These are phyloP conservation scores for Xylariaceae sp. DNA, from an alignment of 2,329 filamentous ascomycete genomes.

Conservation along the genomic window DNA sequence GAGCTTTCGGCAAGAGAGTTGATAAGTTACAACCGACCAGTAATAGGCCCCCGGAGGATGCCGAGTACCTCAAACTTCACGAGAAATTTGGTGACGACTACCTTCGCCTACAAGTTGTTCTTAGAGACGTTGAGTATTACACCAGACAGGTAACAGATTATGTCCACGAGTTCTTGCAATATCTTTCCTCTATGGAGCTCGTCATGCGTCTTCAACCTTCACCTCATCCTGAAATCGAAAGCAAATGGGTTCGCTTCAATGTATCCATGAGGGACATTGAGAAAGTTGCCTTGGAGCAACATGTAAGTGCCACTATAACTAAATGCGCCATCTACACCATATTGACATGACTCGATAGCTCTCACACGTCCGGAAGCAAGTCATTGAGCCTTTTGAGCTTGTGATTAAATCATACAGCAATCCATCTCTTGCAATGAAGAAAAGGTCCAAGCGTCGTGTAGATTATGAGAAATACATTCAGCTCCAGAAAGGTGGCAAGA, in stretches of 20 bases:
- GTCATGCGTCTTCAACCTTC: constrained; percentile 76
- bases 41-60: constrained; percentile 73
- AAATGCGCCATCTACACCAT: not conserved
- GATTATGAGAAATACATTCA: constrained; percentile 85
- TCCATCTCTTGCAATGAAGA: constrained; percentile 88
- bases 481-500: constrained; percentile 80
- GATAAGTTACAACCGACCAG: constrained; percentile 77
- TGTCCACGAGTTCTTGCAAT: constrained; percentile 80
- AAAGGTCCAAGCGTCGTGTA: constrained; percentile 88
- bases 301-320: constrained; percentile 61
- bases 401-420: constrained; percentile 82
- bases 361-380: constrained; percentile 74
- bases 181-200: constrained; percentile 81
- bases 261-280: constrained; percentile 86
- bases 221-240: constrained; percentile 82
- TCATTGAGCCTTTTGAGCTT: constrained; percentile 82
- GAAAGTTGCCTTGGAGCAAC: constrained; percentile 80
- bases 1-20: constrained; percentile 86
- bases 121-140: constrained; percentile 93
- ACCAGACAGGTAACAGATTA: constrained; percentile 80
- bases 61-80: constrained; percentile 78
- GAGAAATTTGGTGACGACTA: constrained; percentile 93
- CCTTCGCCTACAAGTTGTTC: constrained; percentile 87
- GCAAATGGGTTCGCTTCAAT: constrained; percentile 92
- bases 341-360: constrained; percentile 49